Evolutionary conservation across 495 filamentous ascomycete genomes (phyloP), one percentile per base, ranked within the genome.

Genomic region (Immersiella caudata): DNA sequence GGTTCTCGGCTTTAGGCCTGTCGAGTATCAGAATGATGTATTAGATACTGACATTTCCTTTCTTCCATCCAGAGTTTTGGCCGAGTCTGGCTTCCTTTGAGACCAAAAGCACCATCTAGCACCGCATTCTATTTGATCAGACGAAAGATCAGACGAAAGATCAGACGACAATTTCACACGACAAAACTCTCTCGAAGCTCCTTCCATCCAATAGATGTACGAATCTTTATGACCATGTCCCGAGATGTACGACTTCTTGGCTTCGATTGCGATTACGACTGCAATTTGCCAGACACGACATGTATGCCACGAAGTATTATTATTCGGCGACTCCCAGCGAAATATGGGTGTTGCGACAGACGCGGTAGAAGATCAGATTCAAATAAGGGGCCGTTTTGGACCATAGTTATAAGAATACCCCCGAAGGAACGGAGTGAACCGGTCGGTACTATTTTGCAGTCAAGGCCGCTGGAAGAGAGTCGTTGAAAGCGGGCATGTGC

Each of bases 81-180:
- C 63, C 27, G 63, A 65, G 36, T 65, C 63, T 21, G 63, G 63
- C 51, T 65, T 65, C 63, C 63, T 65, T 35, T 65, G 63, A 65
- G 63, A 14, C 40, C 5, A 46, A 46, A 46, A 46, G 9, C 40
- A 46, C 40, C 40, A 6, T 18, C 11, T 12, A 46, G 40, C 40
- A 46, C 40, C 40, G 16, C 9, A 46, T 12, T 33, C 29, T 33
- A 33, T 46, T n/a, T n/a, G n/a, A 46, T 46, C 40, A 18, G 40
- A 46, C 16, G 11, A 46, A 46, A 46, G 40, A 46, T 46, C 40
- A 18, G 40, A 46, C 16, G 11, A 46, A 46, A 46, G 40, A 46
- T 14, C 40, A 18, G 40, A 46, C 40, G 40, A 46, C 40, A 46
- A 46, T 46, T 6, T 18, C 40, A 46, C 11, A 46, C 11, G 40